Evolutionary conservation across 1,284 basidiomycete genomes (phyloP), one percentile per base, ranked within the genome.

Genomic region (Kalmanozyma brasiliensis): DNA sequence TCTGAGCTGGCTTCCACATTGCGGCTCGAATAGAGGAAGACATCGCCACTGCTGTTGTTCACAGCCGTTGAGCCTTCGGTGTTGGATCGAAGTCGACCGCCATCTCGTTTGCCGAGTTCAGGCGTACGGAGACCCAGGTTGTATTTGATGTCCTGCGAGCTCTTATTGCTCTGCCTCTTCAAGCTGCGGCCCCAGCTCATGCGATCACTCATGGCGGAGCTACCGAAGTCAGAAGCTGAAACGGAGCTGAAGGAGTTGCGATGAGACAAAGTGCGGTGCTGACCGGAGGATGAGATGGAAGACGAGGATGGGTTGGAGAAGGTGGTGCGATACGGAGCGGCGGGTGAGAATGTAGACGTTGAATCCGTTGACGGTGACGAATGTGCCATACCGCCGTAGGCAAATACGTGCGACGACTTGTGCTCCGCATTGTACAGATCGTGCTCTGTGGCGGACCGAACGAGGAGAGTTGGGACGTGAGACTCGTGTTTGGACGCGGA

Each of bases 181-280:
- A 44, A 41, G 47, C 52, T 51, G 14, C 60, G 56, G 11, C 59
- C 60, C 69, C 69, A 72, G 45, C 69, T 72, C 29, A 59, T n/a
- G 10, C 64, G 69, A 37, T 72, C 69, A 30, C 60, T 53, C 37
- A 49, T 52, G 16, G 44, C 44, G 8, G 66, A 69, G 30, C 66
- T 49, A 23, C 66, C 69, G 13, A 56, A 43, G 13, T 67, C 64
- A 7, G 69, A 72, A 13, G 64, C 52, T 4, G 64, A 60, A 0
- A 72, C 49, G 9, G 69, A 72, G 55, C 63, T 67, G 56, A 72
- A 68, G 10, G 69, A 72, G 45, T 68, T 72, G 46, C 69, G 64
- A 40, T 64, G 61, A 5, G 69, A 63, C 4, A 58, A 52, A 0
- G 69, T 56, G 37, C 41, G 53, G 5, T 56, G 55, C 43, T 62